Conservation (phyloP, 83 land plant genomes). For the Picea abies region DNA sequence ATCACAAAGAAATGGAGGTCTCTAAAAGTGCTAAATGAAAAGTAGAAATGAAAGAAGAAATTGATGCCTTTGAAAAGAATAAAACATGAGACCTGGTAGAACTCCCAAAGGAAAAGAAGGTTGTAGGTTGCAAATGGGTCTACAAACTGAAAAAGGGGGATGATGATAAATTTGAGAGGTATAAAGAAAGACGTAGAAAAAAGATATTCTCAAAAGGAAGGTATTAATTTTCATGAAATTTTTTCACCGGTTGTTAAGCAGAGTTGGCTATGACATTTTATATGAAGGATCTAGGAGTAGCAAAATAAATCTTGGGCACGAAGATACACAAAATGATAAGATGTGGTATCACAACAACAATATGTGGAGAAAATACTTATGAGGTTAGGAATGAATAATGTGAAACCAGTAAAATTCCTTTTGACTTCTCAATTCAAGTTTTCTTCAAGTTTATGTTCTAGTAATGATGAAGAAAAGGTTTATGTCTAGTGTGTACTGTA, state of each 20-base stretch:
- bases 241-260: neutral
- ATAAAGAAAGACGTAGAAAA: no score
- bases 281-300: neutral
- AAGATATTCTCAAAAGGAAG: no score
- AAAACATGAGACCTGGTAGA: no score
- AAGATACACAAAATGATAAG: constrained; percentile 15
- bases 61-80: no score
- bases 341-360: neutral
- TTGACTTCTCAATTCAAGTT: constrained; percentile 8
- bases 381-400: constrained; percentile 15
- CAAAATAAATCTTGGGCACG: neutral
- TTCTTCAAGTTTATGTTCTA: neutral
- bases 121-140: no score
- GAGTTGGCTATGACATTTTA: neutral
- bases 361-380: constrained; percentile 5
- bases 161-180: no score
- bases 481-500: neutral
- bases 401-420: neutral
- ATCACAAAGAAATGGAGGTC: no score
- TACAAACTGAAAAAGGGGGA: no score
- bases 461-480: neutral
- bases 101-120: no score
- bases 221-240: no score
- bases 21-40: no score
- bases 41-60: no score